Conservation (phyloP, 495 filamentous ascomycete species). For the Glarea lozoyensis region DNA sequence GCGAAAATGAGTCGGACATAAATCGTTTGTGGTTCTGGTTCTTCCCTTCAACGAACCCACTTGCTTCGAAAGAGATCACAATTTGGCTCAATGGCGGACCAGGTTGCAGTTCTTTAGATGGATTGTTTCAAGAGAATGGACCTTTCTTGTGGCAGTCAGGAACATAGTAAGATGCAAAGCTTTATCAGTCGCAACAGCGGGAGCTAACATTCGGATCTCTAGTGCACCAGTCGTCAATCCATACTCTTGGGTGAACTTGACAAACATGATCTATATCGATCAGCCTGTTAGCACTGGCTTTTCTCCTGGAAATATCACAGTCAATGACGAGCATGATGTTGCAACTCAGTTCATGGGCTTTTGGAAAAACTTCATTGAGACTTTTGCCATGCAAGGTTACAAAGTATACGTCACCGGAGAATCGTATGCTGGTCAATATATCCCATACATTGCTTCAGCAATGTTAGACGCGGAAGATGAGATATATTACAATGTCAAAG, state of each 20-base stretch:
- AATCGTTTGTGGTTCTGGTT: constrained; percentile 68
- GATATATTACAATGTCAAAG: constrained; percentile 55
- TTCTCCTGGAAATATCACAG: constrained; percentile 48
- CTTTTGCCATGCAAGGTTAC: constrained; percentile 51
- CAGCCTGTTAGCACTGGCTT: constrained; percentile 78
- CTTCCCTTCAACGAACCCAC: constrained; percentile 52
- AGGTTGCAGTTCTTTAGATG: constrained; percentile 59
- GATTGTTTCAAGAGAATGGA: constrained; percentile 67
- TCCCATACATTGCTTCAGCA: constrained; percentile 67
- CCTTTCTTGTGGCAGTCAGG: constrained; percentile 68
- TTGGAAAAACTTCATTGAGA: constrained; percentile 61
- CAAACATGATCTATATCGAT: constrained; percentile 68
- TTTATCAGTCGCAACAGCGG: too few species aligned
- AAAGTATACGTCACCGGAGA: constrained; percentile 65
- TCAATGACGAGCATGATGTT: constrained; percentile 53
- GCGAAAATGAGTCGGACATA: constrained; percentile 30
- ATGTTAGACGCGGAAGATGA: constrained; percentile 62
- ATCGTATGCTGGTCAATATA: constrained; percentile 67
- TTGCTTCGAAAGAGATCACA: constrained; percentile 52
- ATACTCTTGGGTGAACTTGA: constrained; percentile 63
- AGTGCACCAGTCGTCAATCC: constrained; percentile 56
- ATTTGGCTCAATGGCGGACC: constrained; percentile 49
- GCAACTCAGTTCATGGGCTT: constrained; percentile 61
- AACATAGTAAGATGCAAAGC: too few species aligned
- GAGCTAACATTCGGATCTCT: too few species aligned